Evolutionary conservation across 1,284 basidiomycete genomes (phyloP).

Genomic region (Ceratobasidium papillatum): DNA sequence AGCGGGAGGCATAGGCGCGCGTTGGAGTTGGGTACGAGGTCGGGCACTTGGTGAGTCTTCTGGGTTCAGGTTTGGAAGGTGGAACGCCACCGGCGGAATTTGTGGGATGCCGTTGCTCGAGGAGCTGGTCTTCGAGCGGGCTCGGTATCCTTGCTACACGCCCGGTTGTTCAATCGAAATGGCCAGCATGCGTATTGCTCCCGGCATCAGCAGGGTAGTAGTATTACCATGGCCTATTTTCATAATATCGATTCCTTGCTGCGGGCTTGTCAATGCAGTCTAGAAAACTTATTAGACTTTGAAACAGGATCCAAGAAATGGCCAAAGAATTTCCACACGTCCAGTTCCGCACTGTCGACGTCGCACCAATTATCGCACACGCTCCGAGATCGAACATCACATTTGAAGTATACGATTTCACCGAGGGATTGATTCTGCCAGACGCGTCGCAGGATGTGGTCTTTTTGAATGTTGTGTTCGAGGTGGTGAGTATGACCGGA

Average conservation of each 20-base stretch:
- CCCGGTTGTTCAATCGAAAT: too few species aligned
- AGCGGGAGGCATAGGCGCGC: background rate
- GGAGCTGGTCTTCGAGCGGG: too few species aligned
- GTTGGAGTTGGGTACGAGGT: background rate
- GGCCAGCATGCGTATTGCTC: too few species aligned
- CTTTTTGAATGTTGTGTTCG: background rate
- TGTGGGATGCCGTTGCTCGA: too few species aligned
- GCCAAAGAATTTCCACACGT: slow-evolving; percentile 9
- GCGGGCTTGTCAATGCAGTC: background rate
- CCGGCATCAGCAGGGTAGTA: too few species aligned
- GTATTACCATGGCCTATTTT: too few species aligned
- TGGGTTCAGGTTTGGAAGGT: too few species aligned
- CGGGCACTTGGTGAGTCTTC: background rate
- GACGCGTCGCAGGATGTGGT: slow-evolving; percentile 10
- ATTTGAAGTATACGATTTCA: slow-evolving; percentile 23
- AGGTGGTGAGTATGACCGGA: background rate
- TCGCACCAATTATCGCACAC: slow-evolving; percentile 1
- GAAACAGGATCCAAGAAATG: slow-evolving; percentile 17
- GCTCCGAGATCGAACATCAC: slow-evolving; percentile 1
- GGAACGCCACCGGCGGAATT: too few species aligned
- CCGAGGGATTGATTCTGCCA: background rate
- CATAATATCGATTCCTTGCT: background rate
- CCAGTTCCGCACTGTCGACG: slow-evolving; percentile 2
- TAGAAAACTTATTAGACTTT: background rate
- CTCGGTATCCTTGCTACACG: too few species aligned